Evolutionary conservation across 805 yeast genomes (phyloP), one percentile per base, ranked within the genome.

Genomic region (Saturnispora mendoncae): DNA sequence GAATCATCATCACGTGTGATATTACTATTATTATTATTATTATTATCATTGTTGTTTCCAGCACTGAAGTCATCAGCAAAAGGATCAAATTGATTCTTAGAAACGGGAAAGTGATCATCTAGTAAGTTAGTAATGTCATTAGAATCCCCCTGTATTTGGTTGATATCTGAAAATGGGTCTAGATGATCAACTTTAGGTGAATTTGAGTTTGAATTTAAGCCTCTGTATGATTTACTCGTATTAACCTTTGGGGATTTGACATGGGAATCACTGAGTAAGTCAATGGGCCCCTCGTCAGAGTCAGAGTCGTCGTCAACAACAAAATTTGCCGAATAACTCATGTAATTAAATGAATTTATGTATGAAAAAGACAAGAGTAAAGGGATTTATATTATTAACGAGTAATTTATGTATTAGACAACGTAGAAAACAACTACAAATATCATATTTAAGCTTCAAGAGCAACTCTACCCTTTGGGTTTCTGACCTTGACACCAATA

Each of bases 401-500:
- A 34, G 37, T 34, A 34, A 34, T 34, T 34, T 34, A 20, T 34
- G 24, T 34, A 34, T 34, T 34, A 34, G 26, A 23, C 26, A 23
- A 23, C n/a, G n/a, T n/a, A n/a, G n/a, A n/a, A n/a, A n/a, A n/a
- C n/a, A 35, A 25, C 36, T 38, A 38, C 41, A 40, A 27, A 40
- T 20, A 38, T 37, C 17, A 23, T 25, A 41, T 38, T 79, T 84
- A 88, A 76, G 97, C 97, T 80, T 86, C 95, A 69, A 87, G 82
- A 68, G 94, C 76, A 69, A 88, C 86, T 77, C 96, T 90, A 71
- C 95, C 99, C 78, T 85, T 79, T 68, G 97, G 94, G 78, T 92
- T 92, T 80, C 98, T 92, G 65, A 92, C 96, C 81, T 87, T 88
- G 67, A 92, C 78, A 75, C 97, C 97, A 64, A 87, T 77, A 70